phyloP scores from a whole-genome alignment of 1,139 yeast genomes.

The Geotrichum bryndzae region DNA sequence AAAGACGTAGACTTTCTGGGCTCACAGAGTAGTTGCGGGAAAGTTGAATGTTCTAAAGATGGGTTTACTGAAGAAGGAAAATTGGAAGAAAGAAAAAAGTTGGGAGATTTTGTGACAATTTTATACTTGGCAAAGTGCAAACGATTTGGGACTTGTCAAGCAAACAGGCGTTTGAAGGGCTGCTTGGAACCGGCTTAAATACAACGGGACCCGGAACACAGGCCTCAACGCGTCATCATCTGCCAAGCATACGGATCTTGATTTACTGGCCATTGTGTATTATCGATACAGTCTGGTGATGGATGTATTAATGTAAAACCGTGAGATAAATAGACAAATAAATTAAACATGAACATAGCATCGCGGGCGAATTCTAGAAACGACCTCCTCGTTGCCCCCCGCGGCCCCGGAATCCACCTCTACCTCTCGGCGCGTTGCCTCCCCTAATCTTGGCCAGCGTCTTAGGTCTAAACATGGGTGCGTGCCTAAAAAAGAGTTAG shows the following conservation, averaged over 20 bases:
- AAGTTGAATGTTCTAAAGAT: background rate
- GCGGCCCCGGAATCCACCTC: constrained; percentile 24
- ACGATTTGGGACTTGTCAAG: background rate
- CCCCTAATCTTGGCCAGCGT: constrained; percentile 31
- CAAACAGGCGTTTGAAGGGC: no score
- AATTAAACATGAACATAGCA: constrained; percentile 4
- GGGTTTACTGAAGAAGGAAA: background rate
- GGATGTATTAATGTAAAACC: background rate
- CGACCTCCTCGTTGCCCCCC: constrained; percentile 21
- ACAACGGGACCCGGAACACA: background rate
- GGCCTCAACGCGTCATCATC: background rate
- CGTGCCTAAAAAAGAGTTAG: constrained; percentile 43
- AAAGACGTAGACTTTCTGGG: background rate
- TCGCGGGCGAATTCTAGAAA: background rate
- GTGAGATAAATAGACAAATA: constrained; percentile 9
- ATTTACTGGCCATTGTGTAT: background rate
- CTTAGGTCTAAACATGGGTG: constrained; percentile 67
- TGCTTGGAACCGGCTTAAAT: no score
- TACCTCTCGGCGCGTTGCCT: constrained; percentile 20
- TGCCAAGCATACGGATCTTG: background rate
- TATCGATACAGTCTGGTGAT: background rate
- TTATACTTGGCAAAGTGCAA: background rate
- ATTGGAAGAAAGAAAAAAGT: background rate
- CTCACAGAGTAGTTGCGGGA: background rate
- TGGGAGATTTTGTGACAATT: background rate